Base-by-base conservation (phyloP, 441 rosid genomes). In the Syzygium syzygioides region DNA sequence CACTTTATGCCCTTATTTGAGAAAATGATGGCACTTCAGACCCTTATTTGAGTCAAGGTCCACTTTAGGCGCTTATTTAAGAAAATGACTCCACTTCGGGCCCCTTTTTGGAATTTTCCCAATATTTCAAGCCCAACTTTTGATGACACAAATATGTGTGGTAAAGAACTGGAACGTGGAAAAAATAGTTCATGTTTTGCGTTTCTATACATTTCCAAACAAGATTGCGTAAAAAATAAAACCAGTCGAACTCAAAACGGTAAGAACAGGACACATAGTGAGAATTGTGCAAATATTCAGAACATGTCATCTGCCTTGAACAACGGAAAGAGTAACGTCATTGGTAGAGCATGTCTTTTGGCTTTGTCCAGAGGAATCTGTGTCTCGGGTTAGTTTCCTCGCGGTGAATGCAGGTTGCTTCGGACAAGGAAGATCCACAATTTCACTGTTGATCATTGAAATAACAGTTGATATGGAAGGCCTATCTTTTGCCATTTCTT, bases 391-490 rank as follows among this genome's bases (percentile, higher is more conserved):
- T 28, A 52, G 14, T 50, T 59, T 64, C 64, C 88, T 62, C 53
- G 19, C 89, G 4, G 79, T 88, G 85, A 90, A 90, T 17, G 92
- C 91, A 9, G 92, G 91, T 86, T 55, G 87, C 89, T 90, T 92
- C 20, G 93, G 94, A 45, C 85, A 3, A 9, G 93, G 96, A 90
- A 91, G 95, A 85, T 92, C 89, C 86, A 86, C 87, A 85, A 86
- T 93, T 87, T 95, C 94, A 32, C 92, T 93, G 12, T 90, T 93
- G 20, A 95, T 91, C 97, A 96, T 95, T 41, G 93, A 92, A 54
- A 92, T 79, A 52, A 93, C 93, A 0, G 89, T 89, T 5, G 93
- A 86, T 86, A 94, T 92, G 71, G 88, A 88, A 5, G 96, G 98
- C 89, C 98, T 91, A 55, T 95, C 97, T 37, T 92, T 90, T 6